A percentile compares a stretch with the other conserved stretches of the same genome.
Conservation (phyloP, 1,284 basidiomycete genomes). For the Malassezia slooffiae region DNA sequence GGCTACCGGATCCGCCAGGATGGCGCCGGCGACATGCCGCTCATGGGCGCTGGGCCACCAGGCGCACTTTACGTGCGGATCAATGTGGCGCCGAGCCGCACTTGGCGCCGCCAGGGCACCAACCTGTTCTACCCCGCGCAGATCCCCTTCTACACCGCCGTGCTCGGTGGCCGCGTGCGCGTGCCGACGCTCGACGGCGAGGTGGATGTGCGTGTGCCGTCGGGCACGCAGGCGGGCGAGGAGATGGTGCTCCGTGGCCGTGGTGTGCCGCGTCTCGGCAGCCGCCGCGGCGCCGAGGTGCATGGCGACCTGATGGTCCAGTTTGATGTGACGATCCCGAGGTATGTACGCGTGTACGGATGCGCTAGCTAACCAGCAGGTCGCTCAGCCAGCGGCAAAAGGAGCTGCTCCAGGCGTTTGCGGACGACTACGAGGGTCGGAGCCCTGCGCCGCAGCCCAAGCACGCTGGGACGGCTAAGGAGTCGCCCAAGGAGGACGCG, state of each 20-base stretch:
- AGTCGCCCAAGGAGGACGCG: neutral
- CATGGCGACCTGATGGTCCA: slow-evolving; percentile 78
- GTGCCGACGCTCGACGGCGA: slow-evolving; percentile 93
- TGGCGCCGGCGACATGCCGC: slow-evolving; percentile 72
- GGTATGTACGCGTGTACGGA: slow-evolving; percentile 53
- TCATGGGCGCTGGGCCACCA: slow-evolving; percentile 55
- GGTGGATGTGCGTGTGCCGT: slow-evolving; percentile 83
- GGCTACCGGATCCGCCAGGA: slow-evolving; percentile 84
- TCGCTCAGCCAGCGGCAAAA: slow-evolving; percentile 70
- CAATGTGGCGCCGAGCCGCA: slow-evolving; percentile 67
- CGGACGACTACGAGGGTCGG: slow-evolving; percentile 88
- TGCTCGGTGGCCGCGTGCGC: slow-evolving; percentile 80
- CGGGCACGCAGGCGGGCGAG: slow-evolving; percentile 89
- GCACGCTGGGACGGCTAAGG: neutral
- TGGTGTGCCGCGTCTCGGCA: slow-evolving; percentile 58
- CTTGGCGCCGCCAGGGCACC: slow-evolving; percentile 80
- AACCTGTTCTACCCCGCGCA: slow-evolving; percentile 83
- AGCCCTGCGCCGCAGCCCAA: no score
- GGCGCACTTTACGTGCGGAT: slow-evolving; percentile 85
- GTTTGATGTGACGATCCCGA: slow-evolving; percentile 77
- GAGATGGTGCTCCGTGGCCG: slow-evolving; percentile 87
- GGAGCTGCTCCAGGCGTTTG: slow-evolving; percentile 75
- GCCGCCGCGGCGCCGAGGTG: slow-evolving; percentile 47
- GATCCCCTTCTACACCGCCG: slow-evolving; percentile 80
- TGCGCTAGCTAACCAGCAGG: slow-evolving; percentile 50